A percentile compares a stretch with the other conserved stretches of the same genome.
These are phyloP conservation scores for Lolium perenne DNA, from an alignment of 176 grass and related monocot species.

Conservation along the genomic window DNA sequence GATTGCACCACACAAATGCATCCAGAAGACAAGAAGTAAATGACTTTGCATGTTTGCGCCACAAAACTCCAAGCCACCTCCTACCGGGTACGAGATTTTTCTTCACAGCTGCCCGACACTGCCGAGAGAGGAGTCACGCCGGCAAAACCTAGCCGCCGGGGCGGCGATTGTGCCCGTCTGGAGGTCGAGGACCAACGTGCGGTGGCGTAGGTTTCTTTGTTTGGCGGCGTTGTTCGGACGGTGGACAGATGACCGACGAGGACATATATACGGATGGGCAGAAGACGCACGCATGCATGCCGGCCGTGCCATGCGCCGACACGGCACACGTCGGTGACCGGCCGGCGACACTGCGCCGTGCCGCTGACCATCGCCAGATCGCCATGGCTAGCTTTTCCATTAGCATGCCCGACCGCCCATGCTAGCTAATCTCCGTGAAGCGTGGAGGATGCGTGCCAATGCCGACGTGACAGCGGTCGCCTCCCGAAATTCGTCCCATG, in stretches of 20 bases:
- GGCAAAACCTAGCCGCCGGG: not conserved
- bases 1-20: not conserved
- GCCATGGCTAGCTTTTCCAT: not conserved
- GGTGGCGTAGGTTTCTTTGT: not conserved
- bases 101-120: not conserved
- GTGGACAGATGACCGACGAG: not conserved
- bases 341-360: conserved; percentile 20
- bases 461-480: not conserved
- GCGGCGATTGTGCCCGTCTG: not conserved
- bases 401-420: not conserved
- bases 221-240: not conserved
- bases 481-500: conserved; percentile 19
- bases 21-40: not conserved
- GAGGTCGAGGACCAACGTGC: not conserved
- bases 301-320: no score
- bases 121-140: not conserved
- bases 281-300: not conserved
- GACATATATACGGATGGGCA: not conserved
- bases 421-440: conserved; percentile 1
- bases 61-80: not conserved
- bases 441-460: not conserved
- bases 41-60: not conserved
- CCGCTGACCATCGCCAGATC: not conserved
- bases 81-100: not conserved
- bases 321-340: conserved; percentile 10